A percentile compares a stretch with the other conserved stretches of the same genome.
phyloP scores from a whole-genome alignment of 768 basidiomycete species.

The Rubroboletus satanas region DNA sequence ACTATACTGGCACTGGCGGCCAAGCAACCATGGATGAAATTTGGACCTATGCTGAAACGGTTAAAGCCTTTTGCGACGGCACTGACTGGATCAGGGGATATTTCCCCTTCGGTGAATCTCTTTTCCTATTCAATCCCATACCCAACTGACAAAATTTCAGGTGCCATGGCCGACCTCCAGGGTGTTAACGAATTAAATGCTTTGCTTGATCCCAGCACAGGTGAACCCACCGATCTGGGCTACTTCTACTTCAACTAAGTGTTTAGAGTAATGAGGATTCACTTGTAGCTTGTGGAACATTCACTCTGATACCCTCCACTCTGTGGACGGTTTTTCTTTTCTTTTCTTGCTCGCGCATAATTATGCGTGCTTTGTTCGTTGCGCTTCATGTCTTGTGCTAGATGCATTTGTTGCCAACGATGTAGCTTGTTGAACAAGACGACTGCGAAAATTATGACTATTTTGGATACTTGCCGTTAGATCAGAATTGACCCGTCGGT shows the following conservation, averaged over 20 bases:
- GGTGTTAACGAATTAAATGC: slow-evolving; percentile 31
- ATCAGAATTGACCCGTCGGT: neutral
- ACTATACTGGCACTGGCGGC: slow-evolving; percentile 43
- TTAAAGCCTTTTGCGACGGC: slow-evolving; percentile 37
- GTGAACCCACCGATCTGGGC: slow-evolving; percentile 52
- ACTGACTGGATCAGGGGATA: slow-evolving; percentile 29
- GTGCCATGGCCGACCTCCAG: slow-evolving; percentile 47
- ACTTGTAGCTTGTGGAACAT: slow-evolving; percentile 1
- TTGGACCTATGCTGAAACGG: slow-evolving; percentile 41
- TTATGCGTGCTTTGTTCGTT: slow-evolving; percentile 4
- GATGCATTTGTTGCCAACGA: slow-evolving; percentile 17
- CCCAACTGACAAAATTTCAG: slow-evolving; percentile 31
- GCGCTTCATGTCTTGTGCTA: slow-evolving; percentile 20
- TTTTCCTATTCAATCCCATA: neutral
- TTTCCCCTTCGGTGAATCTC: slow-evolving; percentile 59
- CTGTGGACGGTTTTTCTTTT: slow-evolving; percentile 7
- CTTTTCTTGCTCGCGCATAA: neutral
- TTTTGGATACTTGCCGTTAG: neutral
- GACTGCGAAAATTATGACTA: neutral
- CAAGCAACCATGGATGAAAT: slow-evolving; percentile 39
- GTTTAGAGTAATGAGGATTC: neutral
- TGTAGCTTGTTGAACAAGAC: slow-evolving; percentile 27
- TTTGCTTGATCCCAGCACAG: slow-evolving; percentile 9
- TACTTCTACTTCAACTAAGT: slow-evolving; percentile 38
- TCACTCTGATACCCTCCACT: slow-evolving; percentile 18